Conservation (phyloP, 108 stramenopile species). For the Epipyxis sp. region DNA sequence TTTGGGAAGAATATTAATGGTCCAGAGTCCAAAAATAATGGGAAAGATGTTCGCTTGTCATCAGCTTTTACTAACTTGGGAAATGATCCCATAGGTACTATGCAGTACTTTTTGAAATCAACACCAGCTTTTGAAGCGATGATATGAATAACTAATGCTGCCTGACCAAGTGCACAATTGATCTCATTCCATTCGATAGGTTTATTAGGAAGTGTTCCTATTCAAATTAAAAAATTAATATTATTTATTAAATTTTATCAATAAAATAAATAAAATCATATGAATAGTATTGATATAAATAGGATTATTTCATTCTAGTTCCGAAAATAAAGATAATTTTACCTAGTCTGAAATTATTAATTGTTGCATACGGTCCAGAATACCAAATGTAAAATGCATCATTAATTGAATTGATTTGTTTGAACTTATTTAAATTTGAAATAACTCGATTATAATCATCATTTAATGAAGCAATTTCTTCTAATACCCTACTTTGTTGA, state of each 20-base stretch:
- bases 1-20: slow-evolving; percentile 45
- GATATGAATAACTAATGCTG: slow-evolving; percentile 38
- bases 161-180: slow-evolving; percentile 55
- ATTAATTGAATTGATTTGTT: background rate
- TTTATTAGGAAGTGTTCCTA: slow-evolving; percentile 37
- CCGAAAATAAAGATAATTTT: background rate
- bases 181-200: slow-evolving; percentile 53
- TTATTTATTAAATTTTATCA: too few relatives aligned
- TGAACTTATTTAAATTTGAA: background rate
- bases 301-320: background rate
- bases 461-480: too few relatives aligned
- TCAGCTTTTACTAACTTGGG: slow-evolving; percentile 44
- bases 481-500: too few relatives aligned
- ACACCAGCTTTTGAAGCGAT: slow-evolving; percentile 41
- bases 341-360: slow-evolving; percentile 55
- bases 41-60: slow-evolving; percentile 36
- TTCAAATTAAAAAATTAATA: too few relatives aligned
- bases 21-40: slow-evolving; percentile 39
- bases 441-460: background rate
- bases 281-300: too few relatives aligned
- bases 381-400: slow-evolving; percentile 48
- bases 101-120: slow-evolving; percentile 41
- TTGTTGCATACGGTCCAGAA: slow-evolving; percentile 49
- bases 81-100: slow-evolving; percentile 52
- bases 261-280: too few relatives aligned